Percentiles rank a stretch among this genome's conserved stretches.
phyloP scores from a whole-genome alignment of 768 basidiomycete species.

The Tylopilus sp. region DNA sequence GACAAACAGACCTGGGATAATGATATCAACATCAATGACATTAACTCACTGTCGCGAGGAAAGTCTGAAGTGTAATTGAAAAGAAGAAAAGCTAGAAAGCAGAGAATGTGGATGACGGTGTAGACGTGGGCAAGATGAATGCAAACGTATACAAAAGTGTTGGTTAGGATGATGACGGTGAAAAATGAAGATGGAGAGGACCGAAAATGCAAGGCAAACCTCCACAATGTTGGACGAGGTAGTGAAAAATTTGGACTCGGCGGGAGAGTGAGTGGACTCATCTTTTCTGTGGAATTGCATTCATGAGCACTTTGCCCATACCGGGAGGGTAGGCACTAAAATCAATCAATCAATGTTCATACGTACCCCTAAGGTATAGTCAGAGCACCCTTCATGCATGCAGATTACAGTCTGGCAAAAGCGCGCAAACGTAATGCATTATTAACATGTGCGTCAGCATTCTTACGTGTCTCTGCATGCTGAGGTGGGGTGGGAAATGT shows the following conservation, averaged over 20 bases:
- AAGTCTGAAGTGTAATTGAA: slow-evolving; percentile 24
- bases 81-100: slow-evolving; percentile 49
- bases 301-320: slow-evolving; percentile 54
- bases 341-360: too few species aligned
- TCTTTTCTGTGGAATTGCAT: background rate
- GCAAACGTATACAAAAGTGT: slow-evolving; percentile 55
- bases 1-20: slow-evolving; percentile 91
- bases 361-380: too few species aligned
- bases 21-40: slow-evolving; percentile 79
- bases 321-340: too few species aligned
- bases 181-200: slow-evolving; percentile 89
- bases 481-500: too few species aligned
- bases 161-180: slow-evolving; percentile 41
- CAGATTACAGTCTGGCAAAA: too few species aligned
- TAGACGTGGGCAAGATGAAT: slow-evolving; percentile 45
- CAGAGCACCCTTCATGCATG: too few species aligned
- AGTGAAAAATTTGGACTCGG: slow-evolving; percentile 86
- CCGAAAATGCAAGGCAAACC: slow-evolving; percentile 75
- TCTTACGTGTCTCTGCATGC: too few species aligned
- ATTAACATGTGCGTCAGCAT: too few species aligned
- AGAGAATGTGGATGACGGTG: slow-evolving; percentile 50
- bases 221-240: slow-evolving; percentile 94
- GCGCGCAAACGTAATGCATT: too few species aligned
- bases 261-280: slow-evolving; percentile 66
- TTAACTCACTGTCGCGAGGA: slow-evolving; percentile 38